Evolutionary conservation across 352 stramenopile genomes (phyloP).

Genomic region (Phytophthora podocarpi): DNA sequence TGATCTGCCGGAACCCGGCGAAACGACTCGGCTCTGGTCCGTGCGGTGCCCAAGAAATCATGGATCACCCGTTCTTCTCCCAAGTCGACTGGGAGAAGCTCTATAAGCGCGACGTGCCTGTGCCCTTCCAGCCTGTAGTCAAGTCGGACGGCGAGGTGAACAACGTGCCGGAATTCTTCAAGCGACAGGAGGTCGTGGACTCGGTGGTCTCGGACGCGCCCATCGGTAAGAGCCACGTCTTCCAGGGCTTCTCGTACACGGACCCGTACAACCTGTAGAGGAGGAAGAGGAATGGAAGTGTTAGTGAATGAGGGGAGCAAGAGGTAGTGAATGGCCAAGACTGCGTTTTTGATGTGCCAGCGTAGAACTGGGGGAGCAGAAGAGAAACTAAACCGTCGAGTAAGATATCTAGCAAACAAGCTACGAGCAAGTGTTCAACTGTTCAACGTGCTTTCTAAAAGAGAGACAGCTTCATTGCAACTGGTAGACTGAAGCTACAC

Average conservation of each 20-base stretch:
- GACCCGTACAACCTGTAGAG: slow-evolving; percentile 66
- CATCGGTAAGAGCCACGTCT: slow-evolving; percentile 72
- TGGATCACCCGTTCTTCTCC: slow-evolving; percentile 86
- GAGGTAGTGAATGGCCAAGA: background rate
- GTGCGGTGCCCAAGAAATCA: slow-evolving; percentile 75
- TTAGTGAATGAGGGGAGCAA: slow-evolving; percentile 15
- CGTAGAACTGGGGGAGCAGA: slow-evolving; percentile 22
- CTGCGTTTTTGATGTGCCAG: slow-evolving; percentile 30
- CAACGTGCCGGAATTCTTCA: slow-evolving; percentile 86
- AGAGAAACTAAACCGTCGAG: slow-evolving; percentile 23
- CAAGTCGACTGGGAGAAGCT: slow-evolving; percentile 80
- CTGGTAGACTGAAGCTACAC: no score
- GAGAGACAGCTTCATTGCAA: no score
- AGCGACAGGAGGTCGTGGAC: slow-evolving; percentile 77
- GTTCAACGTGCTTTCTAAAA: no score
- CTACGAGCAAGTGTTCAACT: slow-evolving; percentile 11
- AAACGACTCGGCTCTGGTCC: slow-evolving; percentile 78
- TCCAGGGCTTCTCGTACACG: slow-evolving; percentile 81
- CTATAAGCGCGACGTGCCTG: slow-evolving; percentile 69
- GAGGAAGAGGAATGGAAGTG: background rate
- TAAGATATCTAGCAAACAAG: slow-evolving; percentile 39
- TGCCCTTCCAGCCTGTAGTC: slow-evolving; percentile 72
- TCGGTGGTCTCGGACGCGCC: slow-evolving; percentile 62
- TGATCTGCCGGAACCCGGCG: slow-evolving; percentile 78
- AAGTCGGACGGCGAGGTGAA: slow-evolving; percentile 74